Percentiles rank a stretch among this genome's conserved stretches.
phyloP scores from a whole-genome alignment of 2,329 filamentous ascomycete genomes.

The Diplocarpon rosae region DNA sequence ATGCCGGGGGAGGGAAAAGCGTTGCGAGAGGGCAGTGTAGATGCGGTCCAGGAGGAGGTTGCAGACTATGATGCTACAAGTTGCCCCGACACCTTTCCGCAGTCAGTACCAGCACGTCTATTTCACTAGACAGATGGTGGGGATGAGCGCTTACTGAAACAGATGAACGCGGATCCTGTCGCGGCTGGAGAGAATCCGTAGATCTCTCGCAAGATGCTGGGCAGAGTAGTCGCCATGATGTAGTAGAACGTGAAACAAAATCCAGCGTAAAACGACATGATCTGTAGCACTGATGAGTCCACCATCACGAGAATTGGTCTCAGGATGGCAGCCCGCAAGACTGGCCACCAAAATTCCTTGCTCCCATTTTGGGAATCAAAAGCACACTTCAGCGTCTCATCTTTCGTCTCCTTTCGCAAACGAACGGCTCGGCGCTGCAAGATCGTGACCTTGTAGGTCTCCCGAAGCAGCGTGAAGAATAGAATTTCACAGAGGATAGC shows the following conservation, averaged over 20 bases:
- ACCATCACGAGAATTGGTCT: slow-evolving; percentile 33
- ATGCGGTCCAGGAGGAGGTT: slow-evolving; percentile 25
- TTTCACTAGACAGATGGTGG: not conserved
- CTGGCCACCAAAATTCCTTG: slow-evolving; percentile 32
- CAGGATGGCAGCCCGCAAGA: slow-evolving; percentile 27
- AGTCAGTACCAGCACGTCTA: slow-evolving; percentile 5
- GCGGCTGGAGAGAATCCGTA: slow-evolving; percentile 36
- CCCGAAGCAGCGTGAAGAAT: slow-evolving; percentile 34
- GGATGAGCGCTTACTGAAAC: slow-evolving; percentile 34
- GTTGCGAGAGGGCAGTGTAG: slow-evolving; percentile 11
- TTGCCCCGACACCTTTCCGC: slow-evolving; percentile 16
- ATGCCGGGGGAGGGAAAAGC: not conserved
- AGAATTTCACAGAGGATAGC: slow-evolving; percentile 34
- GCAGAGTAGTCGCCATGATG: slow-evolving; percentile 35
- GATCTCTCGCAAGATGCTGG: slow-evolving; percentile 30
- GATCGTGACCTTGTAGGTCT: slow-evolving; percentile 51
- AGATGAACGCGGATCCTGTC: slow-evolving; percentile 42
- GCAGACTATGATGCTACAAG: slow-evolving; percentile 33
- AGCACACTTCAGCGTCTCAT: slow-evolving; percentile 26
- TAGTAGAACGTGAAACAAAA: slow-evolving; percentile 35
- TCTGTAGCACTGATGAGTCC: slow-evolving; percentile 40
- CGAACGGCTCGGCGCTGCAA: slow-evolving; percentile 32
- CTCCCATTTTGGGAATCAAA: slow-evolving; percentile 40
- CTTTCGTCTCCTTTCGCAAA: slow-evolving; percentile 40
- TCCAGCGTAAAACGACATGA: slow-evolving; percentile 32